phyloP scores from a whole-genome alignment of 345 rosid species.

The Bretschneidera sinensis region DNA sequence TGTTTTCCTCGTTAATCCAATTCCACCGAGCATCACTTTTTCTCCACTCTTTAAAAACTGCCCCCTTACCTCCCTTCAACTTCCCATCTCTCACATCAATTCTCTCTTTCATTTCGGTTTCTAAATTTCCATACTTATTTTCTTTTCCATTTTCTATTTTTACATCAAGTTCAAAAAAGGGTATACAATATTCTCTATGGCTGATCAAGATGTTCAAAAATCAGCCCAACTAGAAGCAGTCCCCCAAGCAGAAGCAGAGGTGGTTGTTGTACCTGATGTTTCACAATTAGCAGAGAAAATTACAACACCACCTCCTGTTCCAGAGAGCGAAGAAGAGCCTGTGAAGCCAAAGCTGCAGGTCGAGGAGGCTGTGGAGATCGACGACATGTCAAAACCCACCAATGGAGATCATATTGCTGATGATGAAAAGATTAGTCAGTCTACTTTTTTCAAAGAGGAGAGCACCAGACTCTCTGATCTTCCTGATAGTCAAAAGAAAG shows the following conservation, averaged over 20 bases:
- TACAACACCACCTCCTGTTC: background rate
- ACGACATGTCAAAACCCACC: background rate
- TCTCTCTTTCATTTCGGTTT: background rate
- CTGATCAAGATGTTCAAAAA: background rate
- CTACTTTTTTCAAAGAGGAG: constrained; percentile 25
- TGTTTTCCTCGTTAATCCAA: background rate
- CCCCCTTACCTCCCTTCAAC: background rate
- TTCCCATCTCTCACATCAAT: no score
- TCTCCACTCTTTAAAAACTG: constrained; percentile 3
- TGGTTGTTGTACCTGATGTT: background rate
- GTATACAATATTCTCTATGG: background rate
- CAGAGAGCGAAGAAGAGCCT: background rate
- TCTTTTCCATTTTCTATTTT: background rate
- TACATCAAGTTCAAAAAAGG: no score
- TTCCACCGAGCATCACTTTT: background rate
- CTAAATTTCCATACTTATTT: background rate
- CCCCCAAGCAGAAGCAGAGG: background rate
- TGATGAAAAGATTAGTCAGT: constrained; percentile 12
- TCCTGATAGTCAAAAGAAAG: constrained; percentile 24
- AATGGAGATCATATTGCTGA: constrained; percentile 2
- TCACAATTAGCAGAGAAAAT: background rate
- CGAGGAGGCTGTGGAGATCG: constrained; percentile 10
- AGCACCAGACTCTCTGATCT: constrained; percentile 27
- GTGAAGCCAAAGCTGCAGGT: constrained; percentile 5
- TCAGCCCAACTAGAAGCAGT: background rate